Percentiles rank a stretch among this genome's conserved stretches.
phyloP scores from a whole-genome alignment of 805 yeast species.

The Pichia nakasei region DNA sequence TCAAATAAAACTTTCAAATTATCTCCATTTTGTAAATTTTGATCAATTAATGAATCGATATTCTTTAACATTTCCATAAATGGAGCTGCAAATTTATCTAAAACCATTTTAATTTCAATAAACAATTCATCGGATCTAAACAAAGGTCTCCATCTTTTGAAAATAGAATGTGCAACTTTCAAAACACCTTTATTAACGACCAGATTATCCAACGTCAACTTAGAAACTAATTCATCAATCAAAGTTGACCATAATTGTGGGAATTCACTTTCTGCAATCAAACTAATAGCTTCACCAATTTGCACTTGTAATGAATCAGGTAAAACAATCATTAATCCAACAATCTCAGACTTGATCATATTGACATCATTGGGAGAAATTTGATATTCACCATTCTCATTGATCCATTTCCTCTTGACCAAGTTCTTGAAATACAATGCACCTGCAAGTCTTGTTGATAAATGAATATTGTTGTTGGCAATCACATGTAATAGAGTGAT shows the following conservation, averaged over 20 bases:
- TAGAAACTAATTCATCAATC: slow-evolving; percentile 61
- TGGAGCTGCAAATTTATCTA: slow-evolving; percentile 75
- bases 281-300: slow-evolving; percentile 85
- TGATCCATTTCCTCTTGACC: slow-evolving; percentile 78
- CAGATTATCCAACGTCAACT: slow-evolving; percentile 59
- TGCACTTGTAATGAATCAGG: slow-evolving; percentile 83
- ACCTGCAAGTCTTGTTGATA: slow-evolving; percentile 70
- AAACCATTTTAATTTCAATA: slow-evolving; percentile 76
- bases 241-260: slow-evolving; percentile 83
- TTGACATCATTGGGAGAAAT: slow-evolving; percentile 53
- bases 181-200: slow-evolving; percentile 75
- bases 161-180: slow-evolving; percentile 89
- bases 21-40: slow-evolving; percentile 36
- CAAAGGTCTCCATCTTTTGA: slow-evolving; percentile 93
- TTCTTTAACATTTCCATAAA: slow-evolving; percentile 60
- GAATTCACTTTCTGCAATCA: slow-evolving; percentile 93
- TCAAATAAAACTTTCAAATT: slow-evolving; percentile 53
- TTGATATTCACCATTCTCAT: slow-evolving; percentile 75
- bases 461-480: slow-evolving; percentile 46
- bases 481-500: slow-evolving; percentile 68
- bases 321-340: slow-evolving; percentile 75
- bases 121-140: slow-evolving; percentile 87
- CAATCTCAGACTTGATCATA: slow-evolving; percentile 65
- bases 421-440: slow-evolving; percentile 87
- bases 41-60: slow-evolving; percentile 57